Conservation (phyloP, 495 filamentous ascomycete species). For the Achaetomiella virescens region DNA sequence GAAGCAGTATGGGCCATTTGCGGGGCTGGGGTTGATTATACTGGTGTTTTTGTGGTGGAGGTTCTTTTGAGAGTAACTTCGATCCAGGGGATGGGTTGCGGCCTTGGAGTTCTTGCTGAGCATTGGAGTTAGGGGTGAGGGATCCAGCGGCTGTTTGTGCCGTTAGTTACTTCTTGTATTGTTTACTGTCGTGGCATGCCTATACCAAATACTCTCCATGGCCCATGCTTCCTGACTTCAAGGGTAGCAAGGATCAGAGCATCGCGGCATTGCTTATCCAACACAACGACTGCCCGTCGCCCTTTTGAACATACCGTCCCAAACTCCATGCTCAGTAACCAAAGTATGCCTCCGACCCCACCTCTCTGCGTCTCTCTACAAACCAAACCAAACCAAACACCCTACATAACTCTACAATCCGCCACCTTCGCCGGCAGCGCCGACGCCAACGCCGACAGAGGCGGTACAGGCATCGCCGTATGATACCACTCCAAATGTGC, state of each 20-base stretch:
- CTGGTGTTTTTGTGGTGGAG: conserved; percentile 84
- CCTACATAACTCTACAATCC: conserved; percentile 38
- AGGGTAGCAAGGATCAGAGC: too few species aligned
- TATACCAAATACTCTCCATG: not conserved
- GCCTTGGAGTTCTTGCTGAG: not conserved
- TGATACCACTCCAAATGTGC: conserved; percentile 46
- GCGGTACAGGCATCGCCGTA: conserved; percentile 28
- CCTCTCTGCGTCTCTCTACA: too few species aligned
- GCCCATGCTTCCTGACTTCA: not conserved
- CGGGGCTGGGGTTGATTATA: conserved; percentile 68
- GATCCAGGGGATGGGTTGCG: not conserved
- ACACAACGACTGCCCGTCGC: not conserved
- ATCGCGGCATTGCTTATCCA: too few species aligned
- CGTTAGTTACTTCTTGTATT: not conserved
- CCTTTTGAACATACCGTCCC: not conserved
- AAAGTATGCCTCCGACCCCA: too few species aligned
- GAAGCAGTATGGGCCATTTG: conserved; percentile 95
- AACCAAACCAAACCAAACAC: conserved; percentile 14
- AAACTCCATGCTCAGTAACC: not conserved
- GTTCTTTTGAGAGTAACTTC: conserved; percentile 59
- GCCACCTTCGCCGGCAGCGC: conserved; percentile 9
- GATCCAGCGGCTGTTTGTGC: not conserved
- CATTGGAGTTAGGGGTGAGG: conserved; percentile 6
- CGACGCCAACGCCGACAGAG: conserved; percentile 16
- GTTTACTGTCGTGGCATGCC: not conserved